Percentiles rank a stretch among this genome's conserved stretches.
Conservation (phyloP, 331 rosid genomes). For the Pyracantha coccinea region DNA sequence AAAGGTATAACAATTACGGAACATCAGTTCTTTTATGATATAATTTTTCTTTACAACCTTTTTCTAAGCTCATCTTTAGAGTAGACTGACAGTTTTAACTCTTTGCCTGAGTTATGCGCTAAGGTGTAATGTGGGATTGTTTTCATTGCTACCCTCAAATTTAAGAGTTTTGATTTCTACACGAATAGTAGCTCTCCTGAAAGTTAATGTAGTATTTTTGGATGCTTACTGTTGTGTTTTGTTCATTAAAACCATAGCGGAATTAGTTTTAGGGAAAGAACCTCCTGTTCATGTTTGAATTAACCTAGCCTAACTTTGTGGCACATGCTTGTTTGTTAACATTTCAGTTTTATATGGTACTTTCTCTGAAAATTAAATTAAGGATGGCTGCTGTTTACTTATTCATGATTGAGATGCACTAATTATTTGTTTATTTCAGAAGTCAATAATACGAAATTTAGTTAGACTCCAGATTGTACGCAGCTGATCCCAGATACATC, state of each 20-base stretch:
- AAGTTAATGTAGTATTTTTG: background rate
- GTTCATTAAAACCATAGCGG: background rate
- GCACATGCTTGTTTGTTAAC: background rate
- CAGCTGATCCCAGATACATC: background rate
- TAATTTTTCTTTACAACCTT: background rate
- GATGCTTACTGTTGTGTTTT: background rate
- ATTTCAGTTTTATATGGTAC: background rate
- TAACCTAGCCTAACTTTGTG: background rate
- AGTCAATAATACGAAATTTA: background rate
- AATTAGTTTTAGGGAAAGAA: background rate
- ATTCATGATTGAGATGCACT: background rate
- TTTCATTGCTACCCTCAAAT: background rate
- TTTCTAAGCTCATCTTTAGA: background rate
- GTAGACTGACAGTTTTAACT: no score
- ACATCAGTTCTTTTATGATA: background rate
- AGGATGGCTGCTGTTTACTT: background rate
- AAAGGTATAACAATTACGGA: constrained; percentile 58
- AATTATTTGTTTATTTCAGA: background rate
- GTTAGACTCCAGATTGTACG: background rate
- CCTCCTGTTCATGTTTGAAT: background rate
- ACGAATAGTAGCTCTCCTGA: background rate
- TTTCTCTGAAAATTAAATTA: background rate
- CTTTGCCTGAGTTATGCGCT: background rate
- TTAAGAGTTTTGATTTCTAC: background rate
- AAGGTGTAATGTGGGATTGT: background rate